phyloP scores from a whole-genome alignment of 805 yeast genomes.

The Kodamaea hsintzibuensis region DNA sequence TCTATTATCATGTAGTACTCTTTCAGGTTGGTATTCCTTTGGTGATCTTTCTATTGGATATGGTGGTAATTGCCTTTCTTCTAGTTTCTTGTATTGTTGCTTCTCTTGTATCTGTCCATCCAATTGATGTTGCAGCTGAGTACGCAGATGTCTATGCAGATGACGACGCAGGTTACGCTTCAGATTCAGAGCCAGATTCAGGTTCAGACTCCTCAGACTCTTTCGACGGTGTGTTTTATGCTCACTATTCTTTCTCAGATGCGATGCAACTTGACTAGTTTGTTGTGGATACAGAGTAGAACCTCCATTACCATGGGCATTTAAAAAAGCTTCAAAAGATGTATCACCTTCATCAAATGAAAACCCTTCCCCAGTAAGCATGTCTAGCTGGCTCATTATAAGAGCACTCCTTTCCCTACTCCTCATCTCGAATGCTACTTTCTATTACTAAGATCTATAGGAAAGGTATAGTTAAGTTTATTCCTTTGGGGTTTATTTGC shows the following conservation, averaged over 20 bases:
- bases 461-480: not conserved
- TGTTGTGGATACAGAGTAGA: not conserved
- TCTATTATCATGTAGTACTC: not conserved
- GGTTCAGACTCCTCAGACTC: slow-evolving; percentile 1
- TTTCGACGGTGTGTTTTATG: not conserved
- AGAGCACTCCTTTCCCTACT: slow-evolving; percentile 5
- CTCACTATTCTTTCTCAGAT: not conserved
- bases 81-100: not conserved
- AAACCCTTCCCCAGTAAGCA: slow-evolving; percentile 1
- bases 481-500: not conserved
- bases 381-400: slow-evolving; percentile 6
- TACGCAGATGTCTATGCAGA: not conserved
- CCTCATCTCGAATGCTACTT: slow-evolving; percentile 2
- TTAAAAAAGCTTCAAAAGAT: not conserved
- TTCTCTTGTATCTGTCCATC: not conserved
- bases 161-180: not conserved
- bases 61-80: not conserved
- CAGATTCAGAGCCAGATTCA: not conserved
- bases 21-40: not conserved
- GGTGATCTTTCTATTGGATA: not conserved
- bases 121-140: not conserved
- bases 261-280: not conserved
- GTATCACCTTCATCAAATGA: not conserved
- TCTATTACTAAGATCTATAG: not conserved
- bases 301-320: not conserved